These are phyloP conservation scores for Dryas alaskensis DNA, from an alignment of 306 rosid genomes.

Conservation along the genomic window DNA sequence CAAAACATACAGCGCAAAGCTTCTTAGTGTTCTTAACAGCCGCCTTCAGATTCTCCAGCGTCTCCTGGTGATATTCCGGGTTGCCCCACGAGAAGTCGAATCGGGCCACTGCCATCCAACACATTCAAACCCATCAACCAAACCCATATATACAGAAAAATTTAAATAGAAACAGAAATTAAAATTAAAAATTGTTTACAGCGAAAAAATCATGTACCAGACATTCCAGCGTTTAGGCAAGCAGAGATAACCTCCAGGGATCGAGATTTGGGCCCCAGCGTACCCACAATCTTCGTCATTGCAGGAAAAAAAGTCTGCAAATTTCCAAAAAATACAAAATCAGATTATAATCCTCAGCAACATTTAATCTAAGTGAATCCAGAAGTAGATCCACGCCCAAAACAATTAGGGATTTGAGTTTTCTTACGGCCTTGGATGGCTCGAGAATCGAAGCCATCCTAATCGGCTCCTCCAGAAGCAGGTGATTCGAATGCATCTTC, in stretches of 20 bases:
- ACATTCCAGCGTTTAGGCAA: slow-evolving; percentile 95
- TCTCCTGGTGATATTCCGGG: slow-evolving; percentile 78
- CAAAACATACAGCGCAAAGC: slow-evolving; percentile 89
- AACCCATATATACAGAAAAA: background rate
- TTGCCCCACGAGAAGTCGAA: slow-evolving; percentile 92
- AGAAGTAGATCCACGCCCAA: background rate
- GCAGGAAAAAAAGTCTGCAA: slow-evolving; percentile 81
- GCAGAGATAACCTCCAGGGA: slow-evolving; percentile 66
- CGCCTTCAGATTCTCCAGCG: slow-evolving; percentile 80
- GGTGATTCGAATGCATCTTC: slow-evolving; percentile 87
- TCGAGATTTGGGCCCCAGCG: slow-evolving; percentile 91
- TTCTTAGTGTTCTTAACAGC: slow-evolving; percentile 84
- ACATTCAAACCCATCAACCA: slow-evolving; percentile 13
- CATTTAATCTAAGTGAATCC: no score
- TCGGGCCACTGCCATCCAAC: slow-evolving; percentile 74
- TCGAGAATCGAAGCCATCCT: slow-evolving; percentile 93
- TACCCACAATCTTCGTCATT: slow-evolving; percentile 97
- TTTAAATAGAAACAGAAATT: no score
- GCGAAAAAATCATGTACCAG: slow-evolving; percentile 45
- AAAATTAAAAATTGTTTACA: background rate
- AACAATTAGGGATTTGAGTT: background rate
- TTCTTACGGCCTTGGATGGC: slow-evolving; percentile 79
- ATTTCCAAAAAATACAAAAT: background rate
- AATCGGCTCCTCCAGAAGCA: slow-evolving; percentile 94
- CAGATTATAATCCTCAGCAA: no score